A percentile compares a stretch with the other conserved stretches of the same genome.
Conservation (phyloP, 2,329 filamentous ascomycete genomes). For the Cladosporium sp. region DNA sequence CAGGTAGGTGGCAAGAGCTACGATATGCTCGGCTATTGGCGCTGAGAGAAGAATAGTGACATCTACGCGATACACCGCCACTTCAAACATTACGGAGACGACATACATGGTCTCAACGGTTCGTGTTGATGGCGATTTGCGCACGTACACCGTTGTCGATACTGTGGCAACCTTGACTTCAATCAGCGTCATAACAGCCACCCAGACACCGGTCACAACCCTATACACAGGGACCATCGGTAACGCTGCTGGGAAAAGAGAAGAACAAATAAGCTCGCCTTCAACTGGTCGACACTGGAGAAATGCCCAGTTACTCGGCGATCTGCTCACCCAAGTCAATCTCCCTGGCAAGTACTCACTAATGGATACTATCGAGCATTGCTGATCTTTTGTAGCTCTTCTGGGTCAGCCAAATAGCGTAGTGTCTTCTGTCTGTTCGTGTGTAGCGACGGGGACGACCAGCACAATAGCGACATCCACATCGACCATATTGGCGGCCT, state of each 20-base stretch:
- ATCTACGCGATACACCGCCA: background rate
- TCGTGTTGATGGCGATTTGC: background rate
- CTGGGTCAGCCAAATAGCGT: background rate
- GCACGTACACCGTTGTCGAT: background rate
- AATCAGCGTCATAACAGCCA: background rate
- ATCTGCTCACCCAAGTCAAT: background rate
- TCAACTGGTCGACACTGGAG: background rate
- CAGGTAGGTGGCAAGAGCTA: background rate
- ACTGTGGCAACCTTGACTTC: background rate
- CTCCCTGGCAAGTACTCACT: background rate
- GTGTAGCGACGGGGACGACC: background rate
- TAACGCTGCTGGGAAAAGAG: background rate
- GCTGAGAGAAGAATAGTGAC: background rate
- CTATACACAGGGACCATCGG: background rate
- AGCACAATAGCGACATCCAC: background rate
- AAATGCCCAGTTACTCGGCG: background rate
- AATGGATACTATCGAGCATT: background rate
- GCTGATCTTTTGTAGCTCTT: background rate
- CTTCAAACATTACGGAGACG: background rate
- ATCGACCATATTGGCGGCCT: background rate
- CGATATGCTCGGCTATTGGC: background rate
- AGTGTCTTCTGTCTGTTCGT: background rate
- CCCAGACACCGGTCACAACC: background rate
- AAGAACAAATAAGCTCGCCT: background rate
- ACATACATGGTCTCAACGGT: background rate